Percentiles rank a stretch among this genome's conserved stretches.
Evolutionary conservation across 2,329 filamentous ascomycete genomes (phyloP).

Genomic region (Pseudophaeomoniella oleicola): DNA sequence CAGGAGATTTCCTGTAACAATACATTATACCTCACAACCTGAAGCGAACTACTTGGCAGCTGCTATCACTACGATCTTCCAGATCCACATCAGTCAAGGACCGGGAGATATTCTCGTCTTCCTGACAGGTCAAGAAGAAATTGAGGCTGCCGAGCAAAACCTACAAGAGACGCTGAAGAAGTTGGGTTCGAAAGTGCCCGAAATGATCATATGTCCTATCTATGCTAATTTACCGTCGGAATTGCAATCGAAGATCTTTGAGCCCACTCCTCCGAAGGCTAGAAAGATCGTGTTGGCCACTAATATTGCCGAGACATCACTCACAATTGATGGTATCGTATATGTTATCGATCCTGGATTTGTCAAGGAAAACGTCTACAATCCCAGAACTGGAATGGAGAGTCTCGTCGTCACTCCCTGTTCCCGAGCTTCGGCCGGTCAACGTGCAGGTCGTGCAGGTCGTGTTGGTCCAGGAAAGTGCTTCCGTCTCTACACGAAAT

Average conservation of each 20-base stretch:
- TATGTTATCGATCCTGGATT: conserved; percentile 94
- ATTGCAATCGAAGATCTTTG: conserved; percentile 84
- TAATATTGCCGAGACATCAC: conserved; percentile 90
- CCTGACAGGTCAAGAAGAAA: conserved; percentile 90
- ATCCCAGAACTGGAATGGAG: conserved; percentile 82
- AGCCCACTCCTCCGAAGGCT: conserved; percentile 70
- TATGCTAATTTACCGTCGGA: conserved; percentile 90
- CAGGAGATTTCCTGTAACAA: conserved; percentile 74
- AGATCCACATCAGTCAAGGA: conserved; percentile 79
- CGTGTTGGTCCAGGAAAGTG: conserved; percentile 86
- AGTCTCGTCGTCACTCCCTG: conserved; percentile 82
- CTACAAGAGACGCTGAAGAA: conserved; percentile 77
- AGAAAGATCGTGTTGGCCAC: conserved; percentile 89
- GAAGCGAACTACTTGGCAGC: conserved; percentile 90
- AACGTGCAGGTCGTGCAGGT: conserved; percentile 81
- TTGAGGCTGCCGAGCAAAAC: conserved; percentile 72
- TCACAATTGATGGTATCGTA: conserved; percentile 91
- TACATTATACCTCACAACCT: conserved; percentile 78
- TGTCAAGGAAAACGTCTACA: conserved; percentile 90
- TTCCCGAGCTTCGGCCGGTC: conserved; percentile 81
- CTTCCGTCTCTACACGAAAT: conserved; percentile 86
- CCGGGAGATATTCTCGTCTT: conserved; percentile 88
- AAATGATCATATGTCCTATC: conserved; percentile 82
- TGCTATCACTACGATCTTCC: conserved; percentile 83
- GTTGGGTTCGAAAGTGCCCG: conserved; percentile 67